Percentiles rank a stretch among this genome's conserved stretches.
Evolutionary conservation across 2,329 filamentous ascomycete species (phyloP).

Genomic region (Pseudogymnoascus sp.): DNA sequence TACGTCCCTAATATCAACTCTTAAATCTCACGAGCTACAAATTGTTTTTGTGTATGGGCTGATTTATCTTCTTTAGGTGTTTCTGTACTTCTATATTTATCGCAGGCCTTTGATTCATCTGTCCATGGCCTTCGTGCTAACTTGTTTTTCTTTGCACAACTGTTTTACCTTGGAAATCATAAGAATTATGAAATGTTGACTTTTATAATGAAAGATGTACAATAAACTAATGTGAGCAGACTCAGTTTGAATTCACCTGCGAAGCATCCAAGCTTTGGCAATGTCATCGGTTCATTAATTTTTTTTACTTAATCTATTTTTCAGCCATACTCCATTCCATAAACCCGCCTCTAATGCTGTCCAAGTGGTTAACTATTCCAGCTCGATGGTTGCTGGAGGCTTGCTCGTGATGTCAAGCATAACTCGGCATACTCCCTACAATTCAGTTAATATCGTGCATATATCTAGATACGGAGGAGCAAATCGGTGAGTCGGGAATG

Average conservation of each 20-base stretch:
- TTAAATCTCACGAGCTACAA: neutral
- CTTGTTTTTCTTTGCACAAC: neutral
- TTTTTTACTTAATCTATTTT: conserved; percentile 7
- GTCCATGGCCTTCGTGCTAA: neutral
- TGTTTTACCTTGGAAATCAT: neutral
- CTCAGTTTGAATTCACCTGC: neutral
- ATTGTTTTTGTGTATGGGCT: neutral
- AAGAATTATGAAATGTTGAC: neutral
- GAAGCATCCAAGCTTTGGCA: neutral
- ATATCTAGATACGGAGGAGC: neutral
- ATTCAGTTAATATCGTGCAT: conserved; percentile 14
- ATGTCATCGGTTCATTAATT: conserved; percentile 1
- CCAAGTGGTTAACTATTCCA: conserved; percentile 45
- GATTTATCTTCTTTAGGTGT: neutral
- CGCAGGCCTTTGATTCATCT: too few relatives aligned
- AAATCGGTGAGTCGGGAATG: neutral
- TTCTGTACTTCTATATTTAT: neutral
- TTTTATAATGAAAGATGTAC: neutral
- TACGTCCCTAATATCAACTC: neutral
- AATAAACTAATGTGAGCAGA: neutral
- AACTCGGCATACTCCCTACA: conserved; percentile 57
- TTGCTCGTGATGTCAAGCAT: conserved; percentile 56
- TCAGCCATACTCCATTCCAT: conserved; percentile 11
- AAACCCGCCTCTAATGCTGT: conserved; percentile 7
- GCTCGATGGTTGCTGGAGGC: conserved; percentile 54